These are phyloP conservation scores for Dillenia turbinata DNA, from an alignment of 164 flowering plant species.

Conservation along the genomic window DNA sequence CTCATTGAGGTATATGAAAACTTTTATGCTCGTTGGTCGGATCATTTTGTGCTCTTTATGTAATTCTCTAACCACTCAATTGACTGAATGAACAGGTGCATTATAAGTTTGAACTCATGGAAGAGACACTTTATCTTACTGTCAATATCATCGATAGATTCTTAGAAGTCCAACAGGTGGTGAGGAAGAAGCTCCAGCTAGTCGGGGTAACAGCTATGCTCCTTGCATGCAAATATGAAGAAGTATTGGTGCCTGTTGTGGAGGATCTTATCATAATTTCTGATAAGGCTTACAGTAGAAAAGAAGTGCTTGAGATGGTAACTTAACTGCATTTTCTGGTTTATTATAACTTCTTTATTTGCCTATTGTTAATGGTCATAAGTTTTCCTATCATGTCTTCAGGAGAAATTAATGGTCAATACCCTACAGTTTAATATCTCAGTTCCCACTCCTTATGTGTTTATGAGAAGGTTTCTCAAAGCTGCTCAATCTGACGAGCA, in stretches of 20 bases:
- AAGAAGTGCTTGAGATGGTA: constrained; percentile 88
- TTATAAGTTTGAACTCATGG: constrained; percentile 84
- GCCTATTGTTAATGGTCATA: not conserved
- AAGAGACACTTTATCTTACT: constrained; percentile 73
- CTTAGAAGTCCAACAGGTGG: constrained; percentile 48
- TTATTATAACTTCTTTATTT: no score
- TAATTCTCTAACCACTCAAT: not conserved
- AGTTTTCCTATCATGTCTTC: constrained; percentile 11
- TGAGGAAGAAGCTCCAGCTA: constrained; percentile 79
- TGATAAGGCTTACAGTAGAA: constrained; percentile 70
- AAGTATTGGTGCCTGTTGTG: constrained; percentile 79
- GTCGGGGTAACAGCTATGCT: constrained; percentile 92
- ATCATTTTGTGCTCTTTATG: not conserved
- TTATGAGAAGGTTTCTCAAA: constrained; percentile 78
- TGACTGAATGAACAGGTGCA: constrained; percentile 52
- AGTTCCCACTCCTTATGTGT: constrained; percentile 75
- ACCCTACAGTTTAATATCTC: constrained; percentile 68
- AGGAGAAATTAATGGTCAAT: constrained; percentile 80
- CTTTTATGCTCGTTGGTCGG: not conserved
- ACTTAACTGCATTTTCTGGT: not conserved
- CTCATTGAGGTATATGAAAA: constrained; percentile 68
- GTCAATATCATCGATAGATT: constrained; percentile 81
- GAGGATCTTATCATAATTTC: constrained; percentile 79
- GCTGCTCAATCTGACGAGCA: constrained; percentile 71
- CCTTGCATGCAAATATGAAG: constrained; percentile 90